Evolutionary conservation across 257 asterid species (phyloP).

Genomic region (Coffea canephora): DNA sequence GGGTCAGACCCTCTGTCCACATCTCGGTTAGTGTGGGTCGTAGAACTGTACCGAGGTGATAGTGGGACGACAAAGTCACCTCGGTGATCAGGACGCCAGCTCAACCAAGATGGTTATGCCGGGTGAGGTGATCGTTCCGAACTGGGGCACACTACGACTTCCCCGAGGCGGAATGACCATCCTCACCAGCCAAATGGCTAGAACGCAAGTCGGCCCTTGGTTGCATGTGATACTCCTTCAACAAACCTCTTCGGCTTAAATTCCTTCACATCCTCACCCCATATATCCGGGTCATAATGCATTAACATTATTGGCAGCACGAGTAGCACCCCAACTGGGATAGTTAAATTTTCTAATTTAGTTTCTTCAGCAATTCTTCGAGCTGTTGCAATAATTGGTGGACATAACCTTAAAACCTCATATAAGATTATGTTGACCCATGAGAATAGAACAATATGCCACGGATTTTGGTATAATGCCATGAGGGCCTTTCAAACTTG

Average conservation of each 20-base stretch:
- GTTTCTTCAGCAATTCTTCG: constrained; percentile 27
- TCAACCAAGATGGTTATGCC: too few relatives aligned
- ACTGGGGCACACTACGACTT: too few relatives aligned
- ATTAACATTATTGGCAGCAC: constrained; percentile 29
- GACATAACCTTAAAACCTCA: constrained; percentile 54
- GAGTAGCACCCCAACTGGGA: constrained; percentile 43
- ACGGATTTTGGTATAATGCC: too few relatives aligned
- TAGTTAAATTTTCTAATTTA: constrained; percentile 25
- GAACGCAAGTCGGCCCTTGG: constrained; percentile 21
- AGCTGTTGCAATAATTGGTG: constrained; percentile 25
- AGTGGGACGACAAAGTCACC: too few relatives aligned
- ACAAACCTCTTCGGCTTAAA: constrained; percentile 54
- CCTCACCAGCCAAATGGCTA: constrained; percentile 40
- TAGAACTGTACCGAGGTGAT: too few relatives aligned
- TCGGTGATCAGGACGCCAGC: too few relatives aligned
- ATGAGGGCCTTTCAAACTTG: too few relatives aligned
- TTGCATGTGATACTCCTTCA: constrained; percentile 42
- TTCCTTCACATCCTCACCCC: constrained; percentile 59
- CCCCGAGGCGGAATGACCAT: too few relatives aligned
- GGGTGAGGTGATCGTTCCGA: too few relatives aligned
- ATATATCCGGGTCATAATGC: constrained; percentile 40
- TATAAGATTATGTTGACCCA: constrained; percentile 56
- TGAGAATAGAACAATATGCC: not conserved
- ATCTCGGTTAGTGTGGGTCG: too few relatives aligned
- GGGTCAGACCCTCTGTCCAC: too few relatives aligned